These are phyloP conservation scores for Crithidia brevicula DNA, from an alignment of 208 protist species.

Conservation along the genomic window DNA sequence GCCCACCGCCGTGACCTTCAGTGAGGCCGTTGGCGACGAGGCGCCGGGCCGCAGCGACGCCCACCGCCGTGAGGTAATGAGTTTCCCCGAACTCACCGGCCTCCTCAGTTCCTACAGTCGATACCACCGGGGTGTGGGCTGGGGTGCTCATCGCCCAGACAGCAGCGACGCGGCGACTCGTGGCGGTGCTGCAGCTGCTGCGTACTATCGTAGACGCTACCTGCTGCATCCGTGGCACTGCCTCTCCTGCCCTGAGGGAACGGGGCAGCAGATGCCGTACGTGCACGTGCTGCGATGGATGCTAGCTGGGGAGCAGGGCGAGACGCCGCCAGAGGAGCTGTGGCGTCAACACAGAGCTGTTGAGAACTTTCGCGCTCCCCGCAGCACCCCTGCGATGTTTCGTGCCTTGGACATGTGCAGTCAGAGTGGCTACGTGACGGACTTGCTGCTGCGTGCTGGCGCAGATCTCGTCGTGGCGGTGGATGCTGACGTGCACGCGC, in stretches of 20 bases:
- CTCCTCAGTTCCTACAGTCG: conserved; percentile 67
- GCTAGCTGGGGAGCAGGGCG: conserved; percentile 5
- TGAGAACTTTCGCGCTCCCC: conserved; percentile 40
- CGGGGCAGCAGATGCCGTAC: conserved; percentile 71
- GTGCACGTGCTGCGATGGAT: conserved; percentile 87
- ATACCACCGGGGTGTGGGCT: conserved; percentile 82
- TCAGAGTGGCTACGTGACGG: conserved; percentile 71
- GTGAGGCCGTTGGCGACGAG: background rate
- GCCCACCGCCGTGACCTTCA: conserved; percentile 9
- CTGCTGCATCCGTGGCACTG: conserved; percentile 73
- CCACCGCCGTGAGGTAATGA: conserved; percentile 26
- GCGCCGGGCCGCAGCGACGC: background rate
- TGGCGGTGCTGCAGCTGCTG: conserved; percentile 14
- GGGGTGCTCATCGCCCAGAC: conserved; percentile 42
- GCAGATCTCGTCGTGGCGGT: conserved; percentile 50
- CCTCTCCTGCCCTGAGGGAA: conserved; percentile 65
- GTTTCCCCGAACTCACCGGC: conserved; percentile 53
- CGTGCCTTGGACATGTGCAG: conserved; percentile 72
- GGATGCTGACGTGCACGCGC: conserved; percentile 40
- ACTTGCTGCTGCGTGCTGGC: conserved; percentile 73
- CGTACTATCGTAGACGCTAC: conserved; percentile 55
- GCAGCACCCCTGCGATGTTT: conserved; percentile 31
- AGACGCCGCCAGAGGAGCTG: conserved; percentile 21
- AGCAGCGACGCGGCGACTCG: background rate
- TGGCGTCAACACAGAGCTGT: conserved; percentile 43